These are phyloP conservation scores for Cyamopsis tetragonoloba DNA, from an alignment of 306 rosid genomes.

Conservation along the genomic window DNA sequence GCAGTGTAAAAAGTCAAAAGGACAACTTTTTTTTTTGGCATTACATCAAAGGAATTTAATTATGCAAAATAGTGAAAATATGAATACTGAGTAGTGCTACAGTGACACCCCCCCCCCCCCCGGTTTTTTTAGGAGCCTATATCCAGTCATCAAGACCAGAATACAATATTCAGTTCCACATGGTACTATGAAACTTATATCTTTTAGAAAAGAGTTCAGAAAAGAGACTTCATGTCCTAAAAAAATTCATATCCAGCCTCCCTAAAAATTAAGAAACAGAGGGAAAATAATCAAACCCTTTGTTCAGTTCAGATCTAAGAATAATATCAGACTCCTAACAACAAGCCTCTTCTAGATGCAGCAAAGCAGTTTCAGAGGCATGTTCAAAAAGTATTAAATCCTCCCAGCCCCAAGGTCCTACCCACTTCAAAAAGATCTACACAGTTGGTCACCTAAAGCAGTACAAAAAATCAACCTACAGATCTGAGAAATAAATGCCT, in stretches of 20 bases:
- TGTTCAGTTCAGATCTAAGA: neutral
- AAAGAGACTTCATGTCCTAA: neutral
- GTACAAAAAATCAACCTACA: neutral
- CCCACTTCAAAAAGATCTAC: neutral
- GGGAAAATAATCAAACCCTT: neutral
- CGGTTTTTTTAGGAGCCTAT: neutral
- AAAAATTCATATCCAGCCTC: neutral
- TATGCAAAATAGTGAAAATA: neutral
- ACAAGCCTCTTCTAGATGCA: neutral
- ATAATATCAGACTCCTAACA: neutral
- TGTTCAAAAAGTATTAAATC: neutral
- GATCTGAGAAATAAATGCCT: neutral
- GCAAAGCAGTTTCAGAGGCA: neutral
- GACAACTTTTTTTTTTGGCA: no score
- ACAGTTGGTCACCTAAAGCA: conserved; percentile 5
- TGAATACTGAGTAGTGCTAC: neutral
- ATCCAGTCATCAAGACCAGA: neutral
- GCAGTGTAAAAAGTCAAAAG: neutral
- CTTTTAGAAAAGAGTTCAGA: neutral
- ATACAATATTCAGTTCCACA: neutral
- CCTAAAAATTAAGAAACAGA: neutral
- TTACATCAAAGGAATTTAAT: neutral
- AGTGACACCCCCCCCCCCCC: neutral
- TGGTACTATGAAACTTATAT: neutral
- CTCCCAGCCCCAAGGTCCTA: neutral